Evolutionary conservation across 2,329 filamentous ascomycete genomes (phyloP).

Genomic region (Rasamsonia emersonii): DNA sequence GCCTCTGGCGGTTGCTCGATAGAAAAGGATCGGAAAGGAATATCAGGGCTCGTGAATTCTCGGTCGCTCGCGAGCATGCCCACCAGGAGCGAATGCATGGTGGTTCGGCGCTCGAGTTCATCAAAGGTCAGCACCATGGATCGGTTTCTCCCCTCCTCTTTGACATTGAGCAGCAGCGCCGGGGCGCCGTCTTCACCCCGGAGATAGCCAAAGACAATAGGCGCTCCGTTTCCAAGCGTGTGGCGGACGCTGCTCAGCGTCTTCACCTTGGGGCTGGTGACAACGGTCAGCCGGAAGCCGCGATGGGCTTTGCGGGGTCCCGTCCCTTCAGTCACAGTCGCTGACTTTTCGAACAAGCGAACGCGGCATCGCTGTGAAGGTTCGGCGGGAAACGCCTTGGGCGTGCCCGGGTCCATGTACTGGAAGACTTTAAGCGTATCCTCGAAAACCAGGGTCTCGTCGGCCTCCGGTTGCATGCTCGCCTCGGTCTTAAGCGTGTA

Average conservation of each 20-base stretch:
- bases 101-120: constrained; percentile 60
- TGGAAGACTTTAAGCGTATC: constrained; percentile 65
- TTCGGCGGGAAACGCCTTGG: constrained; percentile 67
- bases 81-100: constrained; percentile 63
- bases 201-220: constrained; percentile 70
- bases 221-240: constrained; percentile 53
- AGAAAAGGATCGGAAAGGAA: constrained; percentile 56
- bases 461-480: constrained; percentile 58
- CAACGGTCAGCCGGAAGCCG: constrained; percentile 68
- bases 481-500: constrained; percentile 70
- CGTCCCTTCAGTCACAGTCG: constrained; percentile 61
- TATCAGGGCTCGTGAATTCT: constrained; percentile 63
- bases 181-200: constrained; percentile 62
- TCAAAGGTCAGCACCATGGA: constrained; percentile 71
- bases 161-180: constrained; percentile 61
- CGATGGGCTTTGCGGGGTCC: constrained; percentile 66
- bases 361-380: constrained; percentile 63
- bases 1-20: constrained; percentile 45
- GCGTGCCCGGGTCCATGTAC: constrained; percentile 67
- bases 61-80: constrained; percentile 60
- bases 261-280: constrained; percentile 69
- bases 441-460: constrained; percentile 63
- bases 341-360: constrained; percentile 63
- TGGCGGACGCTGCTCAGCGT: constrained; percentile 70
- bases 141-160: constrained; percentile 56